Evolutionary conservation across 352 stramenopile species (phyloP).

Genomic region (Peronospora belbahrii): DNA sequence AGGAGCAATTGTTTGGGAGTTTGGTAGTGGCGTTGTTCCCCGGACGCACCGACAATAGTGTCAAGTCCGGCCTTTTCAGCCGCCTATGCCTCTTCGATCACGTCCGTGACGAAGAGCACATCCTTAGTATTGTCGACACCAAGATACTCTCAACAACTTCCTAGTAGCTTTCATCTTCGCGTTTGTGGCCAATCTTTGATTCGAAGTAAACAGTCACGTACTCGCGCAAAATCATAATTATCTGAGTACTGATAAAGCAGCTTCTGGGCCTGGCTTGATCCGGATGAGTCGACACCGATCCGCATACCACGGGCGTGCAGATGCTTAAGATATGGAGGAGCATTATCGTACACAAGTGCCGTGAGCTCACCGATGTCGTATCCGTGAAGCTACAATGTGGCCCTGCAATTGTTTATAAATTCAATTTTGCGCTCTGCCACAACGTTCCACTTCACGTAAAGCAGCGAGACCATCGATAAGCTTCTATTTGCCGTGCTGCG

Average conservation of each 20-base stretch:
- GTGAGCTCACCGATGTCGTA: slow-evolving; percentile 85
- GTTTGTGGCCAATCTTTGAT: slow-evolving; percentile 77
- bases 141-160: slow-evolving; percentile 79
- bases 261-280: slow-evolving; percentile 80
- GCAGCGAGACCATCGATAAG: slow-evolving; percentile 31
- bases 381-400: slow-evolving; percentile 83
- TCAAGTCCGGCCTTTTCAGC: slow-evolving; percentile 61
- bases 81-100: slow-evolving; percentile 79
- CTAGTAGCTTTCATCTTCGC: slow-evolving; percentile 55
- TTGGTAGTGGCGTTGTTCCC: slow-evolving; percentile 74
- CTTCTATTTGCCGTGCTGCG: slow-evolving; percentile 13
- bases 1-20: slow-evolving; percentile 49
- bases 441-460: slow-evolving; percentile 75
- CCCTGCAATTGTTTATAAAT: slow-evolving; percentile 88
- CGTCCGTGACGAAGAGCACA: slow-evolving; percentile 86
- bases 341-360: slow-evolving; percentile 88
- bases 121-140: slow-evolving; percentile 70
- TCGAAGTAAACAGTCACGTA: slow-evolving; percentile 83
- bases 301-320: slow-evolving; percentile 59
- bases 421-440: slow-evolving; percentile 73
- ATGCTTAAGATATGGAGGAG: slow-evolving; percentile 76
- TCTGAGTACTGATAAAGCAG: slow-evolving; percentile 84
- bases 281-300: slow-evolving; percentile 92
- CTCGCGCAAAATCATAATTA: slow-evolving; percentile 65
- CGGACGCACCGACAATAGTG: slow-evolving; percentile 73